Evolutionary conservation across 2,329 filamentous ascomycete genomes (phyloP).

Genomic region (Fusarium sp.): DNA sequence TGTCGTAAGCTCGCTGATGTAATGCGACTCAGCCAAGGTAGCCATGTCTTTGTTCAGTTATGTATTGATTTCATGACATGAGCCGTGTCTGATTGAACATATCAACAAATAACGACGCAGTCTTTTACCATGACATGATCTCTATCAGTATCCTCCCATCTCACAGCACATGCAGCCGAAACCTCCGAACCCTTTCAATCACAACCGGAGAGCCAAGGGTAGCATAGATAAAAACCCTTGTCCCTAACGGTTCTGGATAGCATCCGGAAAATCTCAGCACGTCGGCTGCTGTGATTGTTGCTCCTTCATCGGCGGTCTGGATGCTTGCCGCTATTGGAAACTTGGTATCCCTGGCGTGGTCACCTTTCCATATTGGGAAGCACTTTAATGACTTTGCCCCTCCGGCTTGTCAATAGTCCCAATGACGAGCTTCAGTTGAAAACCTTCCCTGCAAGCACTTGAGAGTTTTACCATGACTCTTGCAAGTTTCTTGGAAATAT

Average conservation of each 20-base stretch:
- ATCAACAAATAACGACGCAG: neutral
- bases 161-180: neutral
- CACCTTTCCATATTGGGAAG: constrained; percentile 31
- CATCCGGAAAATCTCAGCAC: constrained; percentile 27
- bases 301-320: constrained; percentile 28
- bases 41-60: constrained; percentile 21
- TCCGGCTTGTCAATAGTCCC: constrained; percentile 32
- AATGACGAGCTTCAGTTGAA: constrained; percentile 27
- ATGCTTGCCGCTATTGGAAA: constrained; percentile 39
- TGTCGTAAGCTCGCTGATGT: constrained; percentile 18
- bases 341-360: constrained; percentile 2
- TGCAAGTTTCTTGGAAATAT: constrained; percentile 20
- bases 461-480: constrained; percentile 25
- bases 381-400: constrained; percentile 35
- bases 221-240: constrained; percentile 16
- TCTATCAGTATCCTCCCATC: neutral
- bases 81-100: neutral
- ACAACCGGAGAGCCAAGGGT: neutral
- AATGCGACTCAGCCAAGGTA: constrained; percentile 7
- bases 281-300: constrained; percentile 27
- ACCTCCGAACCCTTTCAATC: neutral
- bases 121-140: neutral
- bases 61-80: constrained; percentile 10
- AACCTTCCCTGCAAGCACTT: constrained; percentile 26
- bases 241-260: constrained; percentile 15